phyloP scores from a whole-genome alignment of 2,329 filamentous ascomycete genomes.

The Boeremia lycopersici region DNA sequence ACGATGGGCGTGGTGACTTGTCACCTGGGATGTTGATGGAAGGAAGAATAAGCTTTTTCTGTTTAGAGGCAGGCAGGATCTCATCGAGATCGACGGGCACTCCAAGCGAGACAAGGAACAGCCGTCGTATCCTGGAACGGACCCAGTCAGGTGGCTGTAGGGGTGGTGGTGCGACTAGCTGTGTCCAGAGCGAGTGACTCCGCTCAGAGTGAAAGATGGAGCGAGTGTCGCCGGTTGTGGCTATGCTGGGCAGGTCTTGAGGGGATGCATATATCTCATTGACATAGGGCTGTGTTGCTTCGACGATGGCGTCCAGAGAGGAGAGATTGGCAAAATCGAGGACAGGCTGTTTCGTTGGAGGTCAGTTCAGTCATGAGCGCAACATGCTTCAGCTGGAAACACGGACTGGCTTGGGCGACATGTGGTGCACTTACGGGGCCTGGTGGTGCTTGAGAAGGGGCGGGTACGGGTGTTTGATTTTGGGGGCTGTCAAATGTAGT shows the following conservation, averaged over 20 bases:
- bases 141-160: constrained; percentile 98
- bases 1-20: constrained; percentile 45
- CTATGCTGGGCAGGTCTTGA: constrained; percentile 52
- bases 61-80: constrained; percentile 94
- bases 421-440: constrained; percentile 56
- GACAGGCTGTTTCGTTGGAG: constrained; percentile 59
- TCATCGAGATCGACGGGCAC: constrained; percentile 97
- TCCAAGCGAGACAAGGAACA: constrained; percentile 94
- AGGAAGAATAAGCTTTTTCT: constrained; percentile 94
- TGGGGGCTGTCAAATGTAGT: constrained; percentile 48
- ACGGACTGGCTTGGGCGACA: constrained; percentile 36
- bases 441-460: constrained; percentile 50
- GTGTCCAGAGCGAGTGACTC: constrained; percentile 91
- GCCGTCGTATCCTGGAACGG: constrained; percentile 87
- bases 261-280: constrained; percentile 61
- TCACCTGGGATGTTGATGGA: constrained; percentile 63
- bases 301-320: constrained; percentile 62
- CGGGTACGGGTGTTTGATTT: constrained; percentile 47
- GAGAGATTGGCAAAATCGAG: constrained; percentile 70
- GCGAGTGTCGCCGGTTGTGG: constrained; percentile 34
- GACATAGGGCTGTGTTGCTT: constrained; percentile 69
- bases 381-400: constrained; percentile 36
- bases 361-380: constrained; percentile 42
- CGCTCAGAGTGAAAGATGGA: constrained; percentile 74
- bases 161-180: constrained; percentile 91